Base-by-base conservation (phyloP, 106 monocot genomes). In the Dactylorhiza incarnata region DNA sequence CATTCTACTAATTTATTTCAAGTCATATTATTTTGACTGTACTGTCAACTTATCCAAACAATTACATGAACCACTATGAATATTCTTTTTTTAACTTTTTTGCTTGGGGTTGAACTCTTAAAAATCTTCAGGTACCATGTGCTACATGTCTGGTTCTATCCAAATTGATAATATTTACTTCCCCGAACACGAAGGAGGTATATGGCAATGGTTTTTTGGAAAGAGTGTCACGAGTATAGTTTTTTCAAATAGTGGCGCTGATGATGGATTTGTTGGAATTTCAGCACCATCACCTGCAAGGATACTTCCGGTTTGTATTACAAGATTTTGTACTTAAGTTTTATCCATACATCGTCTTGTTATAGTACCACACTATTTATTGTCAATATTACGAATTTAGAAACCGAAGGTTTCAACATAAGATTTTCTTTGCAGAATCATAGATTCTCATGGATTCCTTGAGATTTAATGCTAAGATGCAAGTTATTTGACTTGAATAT, bases 161-260 rank as follows among this genome's bases (percentile, higher is more conserved):
- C 84, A 97, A 86, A 87, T 89, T 84, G 89, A 93, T 11, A 97
- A 93, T 68, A 79, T 84, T n/a, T 89, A 87, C 75, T 82, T 81
- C 20, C 86, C 88, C 76, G 93, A 94, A 66, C 80, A 97, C 80
- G 96, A 93, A 50, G 91, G 85, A 1, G 93, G 93, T 51, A 11
- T 89, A 9, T 89, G 88, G 93, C 93, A 97, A 76, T 93, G 96
- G 96, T 69, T 97, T 82, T 90, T 97, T 81, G 93, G 93, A 43
- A 93, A 87, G 82, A 87, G 82, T 71, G 71, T 85, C 29, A 81
- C 81, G 44, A 97, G 86, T 76, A 82, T 85, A 24, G 77, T 91
- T 70, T 71, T 93, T 74, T 88, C 73, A 24, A 97, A 97, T 80
- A 11, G 82, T 87, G 93, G 86, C 45, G 46, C 81, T 52, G 84